phyloP scores from a whole-genome alignment of 768 basidiomycete species.

The Serendipita indica region DNA sequence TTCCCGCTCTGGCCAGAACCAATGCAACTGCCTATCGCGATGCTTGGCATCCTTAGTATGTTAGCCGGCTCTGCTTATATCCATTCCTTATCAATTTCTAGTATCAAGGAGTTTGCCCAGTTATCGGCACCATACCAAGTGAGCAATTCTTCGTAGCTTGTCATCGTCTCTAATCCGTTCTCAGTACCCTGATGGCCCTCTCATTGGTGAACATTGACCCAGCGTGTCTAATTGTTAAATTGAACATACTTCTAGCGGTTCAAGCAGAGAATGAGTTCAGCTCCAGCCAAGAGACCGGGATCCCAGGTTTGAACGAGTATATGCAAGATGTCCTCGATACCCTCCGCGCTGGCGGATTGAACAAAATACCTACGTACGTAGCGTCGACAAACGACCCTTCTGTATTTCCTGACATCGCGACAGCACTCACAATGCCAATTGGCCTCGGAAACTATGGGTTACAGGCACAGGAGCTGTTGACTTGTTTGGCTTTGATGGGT shows the following conservation, averaged over 20 bases:
- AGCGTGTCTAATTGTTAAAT: neutral
- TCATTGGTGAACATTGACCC: conserved; percentile 12
- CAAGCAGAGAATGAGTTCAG: conserved; percentile 19
- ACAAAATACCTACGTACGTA: conserved; percentile 16
- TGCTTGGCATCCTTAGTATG: conserved; percentile 15
- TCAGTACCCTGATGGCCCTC: conserved; percentile 19
- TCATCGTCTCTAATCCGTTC: neutral
- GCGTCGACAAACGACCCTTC: neutral
- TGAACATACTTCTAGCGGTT: conserved; percentile 3
- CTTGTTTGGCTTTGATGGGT: conserved; percentile 18
- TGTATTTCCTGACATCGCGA: neutral
- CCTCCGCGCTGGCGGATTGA: conserved; percentile 16
- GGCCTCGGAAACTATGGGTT: conserved; percentile 13
- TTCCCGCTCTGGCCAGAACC: conserved; percentile 16
- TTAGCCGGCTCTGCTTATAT: neutral
- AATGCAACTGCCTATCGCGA: conserved; percentile 17
- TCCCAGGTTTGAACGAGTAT: conserved; percentile 15
- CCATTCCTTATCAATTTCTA: conserved; percentile 9
- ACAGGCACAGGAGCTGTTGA: conserved; percentile 18
- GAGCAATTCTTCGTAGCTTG: neutral
- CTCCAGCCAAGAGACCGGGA: neutral
- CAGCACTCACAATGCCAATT: conserved; percentile 18
- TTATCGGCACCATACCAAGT: neutral
- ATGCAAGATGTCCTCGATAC: conserved; percentile 18
- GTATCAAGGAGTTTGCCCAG: conserved; percentile 14